phyloP scores from a whole-genome alignment of 1,284 basidiomycete species.

The Ustilago lituana region DNA sequence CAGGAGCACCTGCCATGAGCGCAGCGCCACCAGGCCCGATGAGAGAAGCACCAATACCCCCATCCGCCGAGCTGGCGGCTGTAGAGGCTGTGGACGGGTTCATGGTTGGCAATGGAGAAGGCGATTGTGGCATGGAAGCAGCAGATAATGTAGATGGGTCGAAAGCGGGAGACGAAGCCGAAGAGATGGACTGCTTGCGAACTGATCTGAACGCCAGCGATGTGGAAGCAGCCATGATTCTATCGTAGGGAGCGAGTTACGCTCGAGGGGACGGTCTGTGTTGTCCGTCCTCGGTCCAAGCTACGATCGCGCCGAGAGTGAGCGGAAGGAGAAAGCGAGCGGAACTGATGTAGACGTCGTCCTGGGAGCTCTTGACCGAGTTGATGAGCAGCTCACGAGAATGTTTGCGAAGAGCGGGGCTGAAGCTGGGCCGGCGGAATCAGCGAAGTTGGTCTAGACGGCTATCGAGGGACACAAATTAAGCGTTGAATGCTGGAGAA shows the following conservation, averaged over 20 bases:
- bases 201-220: conserved; percentile 42
- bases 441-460: background rate
- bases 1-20: conserved; percentile 55
- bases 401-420: background rate
- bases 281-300: conserved; percentile 8
- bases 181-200: conserved; percentile 45
- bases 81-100: conserved; percentile 18
- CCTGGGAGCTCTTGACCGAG: too few species aligned
- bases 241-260: background rate
- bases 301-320: too few species aligned
- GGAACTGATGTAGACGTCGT: too few species aligned
- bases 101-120: conserved; percentile 31
- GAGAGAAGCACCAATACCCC: conserved; percentile 52
- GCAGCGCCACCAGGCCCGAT: conserved; percentile 54
- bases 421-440: conserved; percentile 2
- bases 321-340: too few species aligned
- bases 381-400: too few species aligned
- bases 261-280: conserved; percentile 4
- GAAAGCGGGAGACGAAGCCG: conserved; percentile 31
- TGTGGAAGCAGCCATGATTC: conserved; percentile 43
- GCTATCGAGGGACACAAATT: too few species aligned
- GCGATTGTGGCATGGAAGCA: conserved; percentile 32
- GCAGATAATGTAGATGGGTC: conserved; percentile 33
- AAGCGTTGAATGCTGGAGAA: background rate
- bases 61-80: conserved; percentile 44